Evolutionary conservation across 2,329 filamentous ascomycete species (phyloP), one percentile per base, ranked within the genome.

Genomic region (Fusarium globosum): DNA sequence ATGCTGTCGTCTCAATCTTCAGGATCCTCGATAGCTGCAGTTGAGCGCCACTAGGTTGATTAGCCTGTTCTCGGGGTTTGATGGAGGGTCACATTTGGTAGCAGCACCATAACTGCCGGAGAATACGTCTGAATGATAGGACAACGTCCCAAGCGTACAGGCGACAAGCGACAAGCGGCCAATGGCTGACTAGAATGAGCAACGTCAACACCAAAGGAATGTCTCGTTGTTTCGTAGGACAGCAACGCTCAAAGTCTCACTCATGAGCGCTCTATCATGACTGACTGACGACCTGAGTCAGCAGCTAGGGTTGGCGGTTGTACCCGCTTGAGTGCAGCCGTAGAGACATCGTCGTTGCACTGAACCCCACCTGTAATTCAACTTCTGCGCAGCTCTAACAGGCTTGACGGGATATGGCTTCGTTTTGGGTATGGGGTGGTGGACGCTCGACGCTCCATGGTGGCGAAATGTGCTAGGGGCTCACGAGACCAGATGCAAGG

Each of bases 361-460:
- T 61, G 56, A 65, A 60, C 71, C 60, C 71, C 71, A 74, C 71
- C 61, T 48, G 42, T 39, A 73, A 65, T 56, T 73, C 67, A 59
- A 65, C 36, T 67, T 61, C 49, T 61, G 46, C 45, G 51, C 67
- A 69, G 45, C 59, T 57, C 46, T 35, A 62, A 58, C 67, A 28
- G 65, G 65, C 45, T 46, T 64, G 45, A 63, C 61, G 53, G 51
- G 45, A 35, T 35, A 46, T 52, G 70, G 53, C 65, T 68, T 73
- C 61, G 46, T 73, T 73, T 70, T 66, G 43, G 69, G 55, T 55
- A 65, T 71, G 71, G 62, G 48, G 68, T 49, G 53, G 69, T 69
- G 60, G 51, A 52, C 33, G 63, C 49, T 72, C 45, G 67, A 61
- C 38, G 42, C 61, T 65, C 28, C 36, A 48, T 18, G 49, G 68